Percentiles rank a stretch among this genome's conserved stretches.
Evolutionary conservation across 2,329 filamentous ascomycete genomes (phyloP).

Genomic region (Botrytis cinerea): DNA sequence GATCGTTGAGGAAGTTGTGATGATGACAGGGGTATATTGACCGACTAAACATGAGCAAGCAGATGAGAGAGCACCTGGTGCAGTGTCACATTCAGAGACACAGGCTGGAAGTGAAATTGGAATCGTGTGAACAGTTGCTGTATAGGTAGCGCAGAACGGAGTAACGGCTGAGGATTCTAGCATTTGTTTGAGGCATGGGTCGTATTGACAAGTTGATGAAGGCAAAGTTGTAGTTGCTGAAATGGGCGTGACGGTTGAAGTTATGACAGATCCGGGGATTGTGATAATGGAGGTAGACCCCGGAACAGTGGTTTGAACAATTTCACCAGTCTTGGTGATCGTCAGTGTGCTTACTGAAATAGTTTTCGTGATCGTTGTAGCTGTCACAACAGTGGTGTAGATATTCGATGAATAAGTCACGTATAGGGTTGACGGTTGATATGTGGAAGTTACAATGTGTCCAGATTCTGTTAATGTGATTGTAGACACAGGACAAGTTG

Average conservation of each 20-base stretch:
- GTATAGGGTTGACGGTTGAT: neutral
- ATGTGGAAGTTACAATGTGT: neutral
- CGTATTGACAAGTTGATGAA: neutral
- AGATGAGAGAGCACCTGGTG: neutral
- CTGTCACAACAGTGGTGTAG: slow-evolving; percentile 9
- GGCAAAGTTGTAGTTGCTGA: neutral
- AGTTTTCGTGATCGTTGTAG: slow-evolving; percentile 14
- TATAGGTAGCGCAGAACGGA: neutral
- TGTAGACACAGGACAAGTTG: slow-evolving; percentile 9
- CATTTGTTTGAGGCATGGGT: neutral
- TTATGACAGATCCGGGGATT: neutral
- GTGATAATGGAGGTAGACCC: neutral
- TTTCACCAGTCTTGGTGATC: slow-evolving; percentile 6
- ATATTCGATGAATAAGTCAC: slow-evolving; percentile 12
- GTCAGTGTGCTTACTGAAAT: neutral
- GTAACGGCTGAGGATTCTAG: neutral
- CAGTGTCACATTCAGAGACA: neutral
- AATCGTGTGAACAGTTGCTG: neutral
- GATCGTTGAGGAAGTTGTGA: neutral
- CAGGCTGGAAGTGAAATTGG: neutral
- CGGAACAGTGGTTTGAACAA: slow-evolving; percentile 4
- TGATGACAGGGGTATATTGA: neutral
- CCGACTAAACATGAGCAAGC: slow-evolving; percentile 1
- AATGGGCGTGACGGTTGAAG: neutral
- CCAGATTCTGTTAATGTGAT: slow-evolving; percentile 13